Conservation (phyloP, 495 filamentous ascomycete genomes). For the Neurospora discreta region DNA sequence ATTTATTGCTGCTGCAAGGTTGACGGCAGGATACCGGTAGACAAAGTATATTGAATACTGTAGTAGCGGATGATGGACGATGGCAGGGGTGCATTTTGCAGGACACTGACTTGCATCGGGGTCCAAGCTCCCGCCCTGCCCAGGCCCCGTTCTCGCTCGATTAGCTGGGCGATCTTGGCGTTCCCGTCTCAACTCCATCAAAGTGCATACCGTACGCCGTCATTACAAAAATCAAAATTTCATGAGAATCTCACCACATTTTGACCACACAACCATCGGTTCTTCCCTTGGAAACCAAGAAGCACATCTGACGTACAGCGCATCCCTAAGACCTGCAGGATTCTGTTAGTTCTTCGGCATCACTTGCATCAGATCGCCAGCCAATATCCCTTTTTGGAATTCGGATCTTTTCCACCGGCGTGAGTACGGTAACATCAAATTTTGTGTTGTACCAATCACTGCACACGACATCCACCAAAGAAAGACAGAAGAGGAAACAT, state of each 20-base stretch:
- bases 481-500: background rate
- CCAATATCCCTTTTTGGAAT: background rate
- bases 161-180: background rate
- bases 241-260: background rate
- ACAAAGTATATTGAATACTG: background rate
- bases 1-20: background rate
- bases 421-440: background rate
- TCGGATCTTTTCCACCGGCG: background rate
- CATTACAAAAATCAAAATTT: background rate
- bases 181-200: background rate
- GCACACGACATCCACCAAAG: background rate
- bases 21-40: background rate
- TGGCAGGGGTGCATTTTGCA: background rate
- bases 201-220: background rate
- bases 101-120: background rate
- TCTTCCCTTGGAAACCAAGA: background rate
- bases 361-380: background rate
- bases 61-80: background rate
- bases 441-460: background rate
- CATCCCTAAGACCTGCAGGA: background rate
- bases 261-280: background rate
- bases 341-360: background rate
- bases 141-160: background rate
- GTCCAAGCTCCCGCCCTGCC: background rate
- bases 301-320: background rate